Percentiles rank a stretch among this genome's conserved stretches.
phyloP scores from a whole-genome alignment of 2,329 filamentous ascomycete genomes.

The Apiospora aurea region DNA sequence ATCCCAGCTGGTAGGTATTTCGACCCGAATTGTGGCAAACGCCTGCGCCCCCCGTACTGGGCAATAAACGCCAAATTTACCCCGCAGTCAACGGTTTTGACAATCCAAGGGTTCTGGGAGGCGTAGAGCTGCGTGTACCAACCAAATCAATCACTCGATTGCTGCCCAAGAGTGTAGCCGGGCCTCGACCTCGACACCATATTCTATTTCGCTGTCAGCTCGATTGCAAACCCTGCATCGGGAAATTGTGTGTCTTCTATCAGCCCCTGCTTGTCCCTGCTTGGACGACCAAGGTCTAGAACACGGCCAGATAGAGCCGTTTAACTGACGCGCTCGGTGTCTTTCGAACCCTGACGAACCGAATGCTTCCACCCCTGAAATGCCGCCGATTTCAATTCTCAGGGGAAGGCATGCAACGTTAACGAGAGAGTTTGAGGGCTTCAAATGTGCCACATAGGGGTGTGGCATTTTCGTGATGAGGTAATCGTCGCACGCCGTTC shows the following conservation, averaged over 20 bases:
- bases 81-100: not conserved
- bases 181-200: not conserved
- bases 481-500: not conserved
- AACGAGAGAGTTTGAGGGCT: not conserved
- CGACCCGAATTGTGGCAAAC: not conserved
- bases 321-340: not conserved
- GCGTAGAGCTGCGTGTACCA: not conserved
- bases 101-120: not conserved
- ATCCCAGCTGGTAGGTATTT: not conserved
- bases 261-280: not conserved
- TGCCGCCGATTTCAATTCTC: not conserved
- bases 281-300: slow-evolving; percentile 8
- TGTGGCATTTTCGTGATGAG: not conserved
- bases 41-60: not conserved
- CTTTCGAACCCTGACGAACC: not conserved
- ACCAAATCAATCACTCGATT: too few species aligned
- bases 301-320: not conserved
- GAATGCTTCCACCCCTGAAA: not conserved
- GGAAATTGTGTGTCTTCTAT: slow-evolving; percentile 7
- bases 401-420: not conserved
- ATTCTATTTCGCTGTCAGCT: not conserved
- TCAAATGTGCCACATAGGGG: not conserved
- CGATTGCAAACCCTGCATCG: not conserved
- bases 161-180: not conserved
- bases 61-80: not conserved